Percentiles rank a stretch among this genome's conserved stretches.
Conservation (phyloP, 1,284 basidiomycete species). For the Schizopora paradoxa region DNA sequence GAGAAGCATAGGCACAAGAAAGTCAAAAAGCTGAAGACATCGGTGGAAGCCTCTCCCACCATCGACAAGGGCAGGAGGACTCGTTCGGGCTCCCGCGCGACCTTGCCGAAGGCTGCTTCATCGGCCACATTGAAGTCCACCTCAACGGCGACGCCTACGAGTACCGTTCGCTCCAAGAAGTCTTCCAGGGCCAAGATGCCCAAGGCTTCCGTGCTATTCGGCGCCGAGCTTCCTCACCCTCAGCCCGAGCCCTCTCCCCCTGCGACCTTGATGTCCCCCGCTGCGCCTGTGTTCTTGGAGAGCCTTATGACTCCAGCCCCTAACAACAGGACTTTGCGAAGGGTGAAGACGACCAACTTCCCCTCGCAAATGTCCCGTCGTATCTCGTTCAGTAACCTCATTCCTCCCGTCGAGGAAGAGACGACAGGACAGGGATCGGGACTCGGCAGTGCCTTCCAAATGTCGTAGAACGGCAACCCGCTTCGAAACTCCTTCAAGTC, state of each 20-base stretch:
- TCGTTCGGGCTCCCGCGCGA: background rate
- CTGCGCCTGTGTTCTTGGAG: slow-evolving; percentile 5
- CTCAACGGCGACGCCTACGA: slow-evolving; percentile 6
- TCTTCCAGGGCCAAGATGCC: slow-evolving; percentile 10
- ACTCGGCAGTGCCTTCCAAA: slow-evolving; percentile 17
- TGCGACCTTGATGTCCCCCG: background rate
- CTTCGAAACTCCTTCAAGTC: too few relatives aligned
- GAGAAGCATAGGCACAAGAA: slow-evolving; percentile 55
- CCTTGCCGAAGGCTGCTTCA: slow-evolving; percentile 11
- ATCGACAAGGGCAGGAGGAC: slow-evolving; percentile 18
- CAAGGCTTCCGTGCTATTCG: slow-evolving; percentile 13
- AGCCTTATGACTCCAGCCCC: slow-evolving; percentile 9
- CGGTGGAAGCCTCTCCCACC: slow-evolving; percentile 26
- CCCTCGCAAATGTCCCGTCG: slow-evolving; percentile 13
- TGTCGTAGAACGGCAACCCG: too few relatives aligned
- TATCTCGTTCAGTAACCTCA: slow-evolving; percentile 19
- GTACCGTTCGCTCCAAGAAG: slow-evolving; percentile 7
- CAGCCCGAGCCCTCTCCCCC: slow-evolving; percentile 13
- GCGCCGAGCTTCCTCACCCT: slow-evolving; percentile 19
- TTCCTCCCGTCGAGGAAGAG: slow-evolving; percentile 13
- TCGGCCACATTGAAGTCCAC: slow-evolving; percentile 13
- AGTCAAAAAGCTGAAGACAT: slow-evolving; percentile 56
- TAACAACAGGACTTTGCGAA: slow-evolving; percentile 17
- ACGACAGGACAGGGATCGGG: slow-evolving; percentile 11
- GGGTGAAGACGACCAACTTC: slow-evolving; percentile 20